Base-by-base conservation (phyloP, 2,329 filamentous ascomycete species). In the Colletotrichum lindemuthianum region DNA sequence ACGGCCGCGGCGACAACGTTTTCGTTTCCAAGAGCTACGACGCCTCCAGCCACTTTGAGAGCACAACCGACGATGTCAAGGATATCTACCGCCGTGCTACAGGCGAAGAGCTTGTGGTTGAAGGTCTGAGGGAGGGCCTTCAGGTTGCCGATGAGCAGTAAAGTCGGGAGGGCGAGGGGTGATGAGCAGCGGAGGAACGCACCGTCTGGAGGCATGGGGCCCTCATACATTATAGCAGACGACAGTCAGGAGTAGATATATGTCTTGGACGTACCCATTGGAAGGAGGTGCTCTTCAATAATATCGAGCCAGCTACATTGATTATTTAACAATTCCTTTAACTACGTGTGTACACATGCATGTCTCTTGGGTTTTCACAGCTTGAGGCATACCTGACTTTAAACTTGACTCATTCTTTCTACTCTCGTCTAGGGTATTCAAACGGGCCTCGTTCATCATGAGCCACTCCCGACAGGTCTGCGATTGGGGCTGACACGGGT, bases 11-110 rank as follows among this genome's bases (percentile, higher is more conserved):
- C 71, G 94, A 97, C 83, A 94, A 94, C 79, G 90, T 99, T 78
- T 99, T 93, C 83, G 93, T 99, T 77, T 97, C 93, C 74, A 97
- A 96, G 89, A 97, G 93, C 83, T 99, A 99, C 81, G 96, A 99
- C 75, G 93, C 96, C 57, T 96, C 92, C 69, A 97, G 92, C 78
- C 96, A 99, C 85, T 99, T 99, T 74, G 96, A 99, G 87, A 97
- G 93, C 40, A 86, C 83, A 50, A 87, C 85, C 81, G 96, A 97
- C 77, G 95, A 99, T 78, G 94, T 99, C 75, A 91, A 90, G 82
- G 92, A 98, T 77, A 92, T 99, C 72, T 99, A 97, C 84, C 85
- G 82, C 71, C 89, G 96, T 72, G 91, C 90, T 70, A 88, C 90
- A 67, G 93, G 93, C 59, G 88, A 96, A 77, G 92, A 96, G 77